These are phyloP conservation scores for Mortierella polycephala DNA, from an alignment of 371 early-diverging fungal species.

Conservation along the genomic window DNA sequence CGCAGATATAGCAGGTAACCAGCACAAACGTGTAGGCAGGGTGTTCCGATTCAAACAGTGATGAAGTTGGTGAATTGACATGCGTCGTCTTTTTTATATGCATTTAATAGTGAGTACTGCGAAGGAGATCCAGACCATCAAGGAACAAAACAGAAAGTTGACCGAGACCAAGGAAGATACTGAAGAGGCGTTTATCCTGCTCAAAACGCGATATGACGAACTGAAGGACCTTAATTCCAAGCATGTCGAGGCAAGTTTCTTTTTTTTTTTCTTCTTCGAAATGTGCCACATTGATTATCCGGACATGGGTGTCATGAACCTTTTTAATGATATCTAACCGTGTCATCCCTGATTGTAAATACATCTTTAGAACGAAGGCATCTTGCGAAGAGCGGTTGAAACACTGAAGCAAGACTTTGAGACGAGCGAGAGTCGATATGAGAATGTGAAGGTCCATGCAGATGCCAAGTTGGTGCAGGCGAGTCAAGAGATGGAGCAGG, in stretches of 20 bases:
- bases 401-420: slow-evolving; percentile 47
- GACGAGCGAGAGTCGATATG: slow-evolving; percentile 44
- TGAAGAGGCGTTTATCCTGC: slow-evolving; percentile 39
- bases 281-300: no score
- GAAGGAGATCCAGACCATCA: slow-evolving; percentile 39
- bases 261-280: neutral
- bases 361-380: slow-evolving; percentile 30
- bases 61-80: neutral
- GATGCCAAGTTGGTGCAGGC: slow-evolving; percentile 33
- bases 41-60: no score
- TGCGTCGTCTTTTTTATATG: neutral
- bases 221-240: slow-evolving; percentile 33
- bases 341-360: no score
- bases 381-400: slow-evolving; percentile 44
- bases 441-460: slow-evolving; percentile 38
- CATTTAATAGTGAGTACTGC: slow-evolving; percentile 40
- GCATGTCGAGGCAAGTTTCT: slow-evolving; percentile 43
- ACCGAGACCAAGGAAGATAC: slow-evolving; percentile 35
- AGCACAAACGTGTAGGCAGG: neutral
- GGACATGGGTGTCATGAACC: no score
- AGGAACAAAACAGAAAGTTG: slow-evolving; percentile 43
- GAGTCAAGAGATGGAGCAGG: slow-evolving; percentile 42
- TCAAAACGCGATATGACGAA: slow-evolving; percentile 49
- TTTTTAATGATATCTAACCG: no score
- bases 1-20: slow-evolving; percentile 47